Base-by-base conservation (phyloP, 2,329 filamentous ascomycete species). In the Apiospora sp. region DNA sequence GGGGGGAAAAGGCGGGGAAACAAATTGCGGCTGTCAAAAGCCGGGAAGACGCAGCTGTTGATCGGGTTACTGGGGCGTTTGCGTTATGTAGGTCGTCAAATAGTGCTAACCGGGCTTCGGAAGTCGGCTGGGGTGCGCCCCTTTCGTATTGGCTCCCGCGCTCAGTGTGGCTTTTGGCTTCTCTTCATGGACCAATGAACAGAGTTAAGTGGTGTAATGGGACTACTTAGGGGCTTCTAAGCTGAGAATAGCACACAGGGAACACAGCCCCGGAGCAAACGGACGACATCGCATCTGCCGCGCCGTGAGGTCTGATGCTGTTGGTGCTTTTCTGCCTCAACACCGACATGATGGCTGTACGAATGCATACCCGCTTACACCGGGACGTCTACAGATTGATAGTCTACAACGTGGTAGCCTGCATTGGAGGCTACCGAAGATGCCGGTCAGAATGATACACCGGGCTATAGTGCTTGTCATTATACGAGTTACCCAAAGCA, bases 181-280 rank as follows among this genome's bases (percentile, higher is more conserved):
- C 7, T 16, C 13, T 7, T 30, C 13, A 41, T 10, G 34, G 34
- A 34, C 58, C 58, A 64, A 64, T 64, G 3, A n/a, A 3, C 30
- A 37, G 8, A 5, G 6, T 41, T 5, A 41, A 24, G n/a, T 37
- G 58, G 22, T 5, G 19, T n/a, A 64, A 41, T 13, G 58, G 34
- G 58, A 14, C 27, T 34, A 61, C 27, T 27, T 61, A 61, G 54
- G 16, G 54, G 34, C 58, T 64, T 64, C 34, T 64, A 64, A 64
- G 58, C 58, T 64, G 58, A 64, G 58, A 64, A 64, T 64, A 64
- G 58, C 58, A 64, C 14, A 16, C 51, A 19, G 22, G 51, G 16
- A 58, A 58, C 54, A 34, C 54, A 61, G 54, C 54, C 46, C 58
- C 58, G 34, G 58, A 19, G 34, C 34, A 13, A 64, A 34, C 54